These are phyloP conservation scores for Ramalina intermedia DNA, from an alignment of 495 filamentous ascomycete genomes.

Conservation along the genomic window DNA sequence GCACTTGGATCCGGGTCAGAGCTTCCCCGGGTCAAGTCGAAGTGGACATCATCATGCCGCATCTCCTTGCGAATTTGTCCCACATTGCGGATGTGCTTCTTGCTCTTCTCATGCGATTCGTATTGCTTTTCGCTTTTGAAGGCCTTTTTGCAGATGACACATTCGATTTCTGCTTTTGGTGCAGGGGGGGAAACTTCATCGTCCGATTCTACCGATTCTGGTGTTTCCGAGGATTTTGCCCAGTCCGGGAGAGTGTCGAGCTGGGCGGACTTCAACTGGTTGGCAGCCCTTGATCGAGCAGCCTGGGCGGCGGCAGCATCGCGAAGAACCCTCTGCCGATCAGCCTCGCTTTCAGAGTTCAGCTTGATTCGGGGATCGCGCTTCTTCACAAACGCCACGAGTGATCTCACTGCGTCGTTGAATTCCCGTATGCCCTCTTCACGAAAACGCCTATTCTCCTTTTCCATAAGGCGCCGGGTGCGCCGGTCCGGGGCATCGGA, in stretches of 20 bases:
- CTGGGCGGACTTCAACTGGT: slow-evolving; percentile 54
- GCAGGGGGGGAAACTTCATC: slow-evolving; percentile 36
- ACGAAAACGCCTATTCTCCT: slow-evolving; percentile 79
- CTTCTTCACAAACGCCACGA: slow-evolving; percentile 86
- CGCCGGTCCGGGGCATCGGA: slow-evolving; percentile 80
- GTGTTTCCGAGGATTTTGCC: slow-evolving; percentile 43
- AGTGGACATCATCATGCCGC: slow-evolving; percentile 50
- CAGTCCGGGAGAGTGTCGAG: slow-evolving; percentile 57
- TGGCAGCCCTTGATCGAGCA: slow-evolving; percentile 65
- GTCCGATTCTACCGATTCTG: slow-evolving; percentile 44
- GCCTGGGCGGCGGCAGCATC: slow-evolving; percentile 71
- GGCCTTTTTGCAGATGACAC: slow-evolving; percentile 76
- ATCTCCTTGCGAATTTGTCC: slow-evolving; percentile 69
- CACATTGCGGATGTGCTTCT: slow-evolving; percentile 81
- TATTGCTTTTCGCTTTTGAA: slow-evolving; percentile 93
- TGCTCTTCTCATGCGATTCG: slow-evolving; percentile 88
- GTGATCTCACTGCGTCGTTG: slow-evolving; percentile 77
- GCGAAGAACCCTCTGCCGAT: slow-evolving; percentile 67
- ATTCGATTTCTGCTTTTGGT: slow-evolving; percentile 57
- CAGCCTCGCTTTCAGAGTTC: slow-evolving; percentile 56
- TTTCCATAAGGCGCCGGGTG: slow-evolving; percentile 75
- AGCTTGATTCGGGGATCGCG: slow-evolving; percentile 70
- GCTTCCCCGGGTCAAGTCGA: neutral
- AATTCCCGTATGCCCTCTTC: slow-evolving; percentile 75
- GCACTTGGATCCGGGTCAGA: no score